Base-by-base conservation (phyloP, 106 monocot genomes). In the Cymbidium sinense region DNA sequence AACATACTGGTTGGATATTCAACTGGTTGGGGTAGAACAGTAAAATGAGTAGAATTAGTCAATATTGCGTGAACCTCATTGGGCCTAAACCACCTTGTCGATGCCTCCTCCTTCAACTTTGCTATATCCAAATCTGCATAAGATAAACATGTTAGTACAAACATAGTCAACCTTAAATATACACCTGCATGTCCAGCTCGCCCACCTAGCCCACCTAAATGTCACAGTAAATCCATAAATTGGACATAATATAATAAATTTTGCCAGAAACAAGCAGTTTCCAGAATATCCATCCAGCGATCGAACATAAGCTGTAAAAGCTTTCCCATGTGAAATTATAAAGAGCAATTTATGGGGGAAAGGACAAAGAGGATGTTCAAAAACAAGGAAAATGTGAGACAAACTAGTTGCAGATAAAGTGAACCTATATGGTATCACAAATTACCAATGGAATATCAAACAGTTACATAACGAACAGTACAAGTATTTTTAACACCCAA, bases 1-100 rank as follows among this genome's bases (percentile, higher is more conserved):
- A 50, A 29, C 75, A 55, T 90, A 95, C 95, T 92, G 83, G 64
- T 15, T 64, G 95, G 91, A 70, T 71, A 75, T 28, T 85, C 74
- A 77, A 90, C 77, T 39, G 95, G 91, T 75, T 95, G 88, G n/a
- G 95, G 88, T 29, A 88, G 84, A 70, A 95, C 72, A 54, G 82
- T 85, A 30, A 91, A 88, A 72, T 43, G 80, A 3, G 37, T 80
- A 75, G 83, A 64, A 77, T 95, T 95, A 15, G 86, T 88, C 69
- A 95, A 77, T 76, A 95, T 80, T 65, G 95, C 95, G 85, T 90
- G 83, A 44, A 95, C 75, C 82, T 95, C 95, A 81, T 95, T 95
- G 1, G 95, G 91, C 72, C 95, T 84, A 80, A 95, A 83, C 95
- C 95, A 95, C 72, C 95, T 86, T 18, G 70, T 81, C 25, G 76